Percentiles rank a stretch among this genome's conserved stretches.
Conservation (phyloP, 2,329 filamentous ascomycete genomes). For the Pseudocercospora fuligena region DNA sequence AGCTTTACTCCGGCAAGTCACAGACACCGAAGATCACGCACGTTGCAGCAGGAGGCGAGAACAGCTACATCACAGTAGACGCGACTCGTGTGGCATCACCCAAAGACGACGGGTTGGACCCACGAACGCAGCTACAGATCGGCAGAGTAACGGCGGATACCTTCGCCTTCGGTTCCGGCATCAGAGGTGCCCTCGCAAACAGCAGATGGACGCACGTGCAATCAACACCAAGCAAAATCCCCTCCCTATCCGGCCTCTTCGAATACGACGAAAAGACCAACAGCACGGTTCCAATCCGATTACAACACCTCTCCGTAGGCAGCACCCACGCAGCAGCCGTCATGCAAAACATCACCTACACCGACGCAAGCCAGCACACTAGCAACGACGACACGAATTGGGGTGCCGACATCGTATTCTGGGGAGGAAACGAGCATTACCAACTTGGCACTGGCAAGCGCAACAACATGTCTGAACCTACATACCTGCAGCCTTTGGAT, state of each 20-base stretch:
- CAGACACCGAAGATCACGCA: conserved; percentile 71
- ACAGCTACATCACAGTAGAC: conserved; percentile 87
- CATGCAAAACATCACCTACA: conserved; percentile 74
- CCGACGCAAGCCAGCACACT: conserved; percentile 53
- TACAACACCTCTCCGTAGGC: conserved; percentile 75
- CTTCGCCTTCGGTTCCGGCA: conserved; percentile 86
- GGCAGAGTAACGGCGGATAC: conserved; percentile 72
- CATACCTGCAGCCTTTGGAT: conserved; percentile 80
- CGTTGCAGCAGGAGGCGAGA: conserved; percentile 83
- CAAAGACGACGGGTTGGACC: conserved; percentile 36
- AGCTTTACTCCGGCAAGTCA: conserved; percentile 71
- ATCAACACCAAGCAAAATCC: conserved; percentile 76
- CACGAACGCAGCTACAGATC: conserved; percentile 47
- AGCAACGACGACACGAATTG: conserved; percentile 76
- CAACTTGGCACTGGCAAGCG: conserved; percentile 91
- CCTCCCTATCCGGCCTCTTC: conserved; percentile 77
- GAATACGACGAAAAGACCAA: conserved; percentile 82
- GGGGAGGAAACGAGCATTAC: conserved; percentile 93
- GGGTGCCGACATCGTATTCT: conserved; percentile 88
- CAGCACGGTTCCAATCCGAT: conserved; percentile 74
- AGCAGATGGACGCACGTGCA: conserved; percentile 91
- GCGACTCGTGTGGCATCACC: conserved; percentile 63
- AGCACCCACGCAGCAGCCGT: conserved; percentile 80
- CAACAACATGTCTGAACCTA: conserved; percentile 75
- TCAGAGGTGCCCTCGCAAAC: conserved; percentile 80